Evolutionary conservation across 768 basidiomycete genomes (phyloP).

Genomic region (Termitomyces sp.): DNA sequence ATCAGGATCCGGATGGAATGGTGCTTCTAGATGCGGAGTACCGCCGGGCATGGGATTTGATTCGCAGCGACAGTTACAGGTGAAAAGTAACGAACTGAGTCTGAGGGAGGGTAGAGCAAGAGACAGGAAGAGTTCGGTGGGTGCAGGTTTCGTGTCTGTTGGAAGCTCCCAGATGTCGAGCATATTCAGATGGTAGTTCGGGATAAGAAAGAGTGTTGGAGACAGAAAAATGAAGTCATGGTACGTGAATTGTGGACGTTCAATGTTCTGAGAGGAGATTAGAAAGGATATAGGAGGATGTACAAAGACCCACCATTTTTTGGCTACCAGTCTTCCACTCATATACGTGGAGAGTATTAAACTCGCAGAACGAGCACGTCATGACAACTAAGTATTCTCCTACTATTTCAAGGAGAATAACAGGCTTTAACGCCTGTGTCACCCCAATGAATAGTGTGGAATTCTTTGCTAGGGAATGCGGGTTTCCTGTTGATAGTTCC

Average conservation of each 20-base stretch:
- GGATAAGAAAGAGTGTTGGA: slow-evolving; percentile 20
- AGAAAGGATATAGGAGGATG: not conserved
- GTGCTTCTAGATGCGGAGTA: not conserved
- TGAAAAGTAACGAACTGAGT: not conserved
- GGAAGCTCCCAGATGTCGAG: no score
- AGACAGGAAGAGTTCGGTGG: no score
- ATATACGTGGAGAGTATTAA: slow-evolving; percentile 9
- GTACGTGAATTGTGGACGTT: no score
- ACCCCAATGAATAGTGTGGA: slow-evolving; percentile 24
- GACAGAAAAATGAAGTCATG: slow-evolving; percentile 22
- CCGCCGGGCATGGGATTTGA: slow-evolving; percentile 9
- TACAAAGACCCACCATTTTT: no score
- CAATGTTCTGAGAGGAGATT: not conserved
- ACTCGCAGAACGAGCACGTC: not conserved
- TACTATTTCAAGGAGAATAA: no score
- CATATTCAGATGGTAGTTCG: slow-evolving; percentile 17
- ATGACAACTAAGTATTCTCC: slow-evolving; percentile 10
- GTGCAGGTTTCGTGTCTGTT: no score
- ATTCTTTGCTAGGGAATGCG: slow-evolving; percentile 2
- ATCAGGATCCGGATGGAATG: slow-evolving; percentile 4
- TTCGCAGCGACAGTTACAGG: slow-evolving; percentile 9
- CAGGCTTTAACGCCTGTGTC: slow-evolving; percentile 6
- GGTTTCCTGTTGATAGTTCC: not conserved
- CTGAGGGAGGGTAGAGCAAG: no score
- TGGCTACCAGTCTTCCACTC: no score